Base-by-base conservation (phyloP, 768 basidiomycete species). In the Chiua virens region DNA sequence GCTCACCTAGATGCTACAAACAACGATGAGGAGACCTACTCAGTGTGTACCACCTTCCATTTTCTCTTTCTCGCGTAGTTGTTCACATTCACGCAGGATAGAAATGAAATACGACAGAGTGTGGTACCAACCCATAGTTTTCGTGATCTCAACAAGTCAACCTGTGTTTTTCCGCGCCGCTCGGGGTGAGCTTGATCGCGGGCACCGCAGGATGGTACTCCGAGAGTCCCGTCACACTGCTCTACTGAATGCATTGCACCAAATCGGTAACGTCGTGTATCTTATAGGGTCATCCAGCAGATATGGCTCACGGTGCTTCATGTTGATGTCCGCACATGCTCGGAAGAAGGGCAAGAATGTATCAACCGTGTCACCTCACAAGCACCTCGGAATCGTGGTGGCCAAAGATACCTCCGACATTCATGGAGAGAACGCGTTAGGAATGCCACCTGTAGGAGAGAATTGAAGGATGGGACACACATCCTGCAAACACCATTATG, bases 351-450 rank as follows among this genome's bases (percentile, higher is more conserved):
- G 96, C 46, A 86, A 86, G 71, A 98, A 96, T 1, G 85, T 82
- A 22, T 96, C 97, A 43, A 96, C 90, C 92, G 60, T 99, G 98
- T 94, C 96, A 99, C 42, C 97, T 79, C 9, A 94, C 86, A 34
- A 99, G 83, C 85, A 98, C 92, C 64, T 98, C 97, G 0, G 88
- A 80, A 41, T 87, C 84, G 0, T 97, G 96, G 69, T 98, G 95
- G 15, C 96, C 95, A 64, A 98, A 98, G 85, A 98, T 98, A 14
- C 97, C 97, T 20, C 97, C 96, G 47, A 98, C 94, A 62, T 99
- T 97, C 54, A 97, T 98, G 57, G 23, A 46, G 17, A 17, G 32
- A n/a, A n/a, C n/a, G n/a, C n/a, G n/a, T 46, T 22, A 62, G 45
- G 18, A 22, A 45, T 17, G 5, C 10, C 7, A 27, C 27, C 17